Base-by-base conservation (phyloP, 768 basidiomycete species). In the Kwoniella pini region DNA sequence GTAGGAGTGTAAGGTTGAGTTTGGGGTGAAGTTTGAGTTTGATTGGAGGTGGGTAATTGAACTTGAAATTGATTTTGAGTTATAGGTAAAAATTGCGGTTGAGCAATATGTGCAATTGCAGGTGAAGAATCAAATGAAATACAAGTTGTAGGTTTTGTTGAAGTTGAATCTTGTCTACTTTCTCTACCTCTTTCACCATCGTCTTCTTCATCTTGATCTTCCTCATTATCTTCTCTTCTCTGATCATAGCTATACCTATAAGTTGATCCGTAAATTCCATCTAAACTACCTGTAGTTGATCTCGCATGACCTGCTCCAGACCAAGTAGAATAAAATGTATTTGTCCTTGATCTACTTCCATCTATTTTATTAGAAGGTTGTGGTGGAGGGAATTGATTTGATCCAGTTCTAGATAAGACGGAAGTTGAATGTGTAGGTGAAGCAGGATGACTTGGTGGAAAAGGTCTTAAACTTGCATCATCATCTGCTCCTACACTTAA, bases 131-230 rank as follows among this genome's bases (percentile, higher is more conserved):
- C 94, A 63, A 95, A 85, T 67, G 89, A 91, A n/a, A 96, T 81
- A 24, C 97, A 79, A 0, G 94, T 98, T 4, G 94, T 98, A 1
- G 92, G 94, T 77, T 96, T 96, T 12, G 94, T 98, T 69, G 88
- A 90, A 0, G 69, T 62, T 26, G 63, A 68, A 56, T 67, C 70
- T 27, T 53, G 62, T 44, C 68, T 24, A 52, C 59, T 64, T 12
- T 43, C 60, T 53, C 51, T 50, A 22, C 59, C 54, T 17, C 40
- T 26, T 3, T 63, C 75, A 42, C 63, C 5, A 88, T 90, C 26
- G 55, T 46, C 36, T 88, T 85, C 71, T 88, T 87, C 71, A 88
- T 53, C 59, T 12, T 54, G 31, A 21, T 54, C 52, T n/a, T 30
- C 31, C 39, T 53, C 59, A 15, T 45, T 17, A 13, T 57, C 49